Evolutionary conservation across 495 filamentous ascomycete genomes (phyloP).

Genomic region (Gamarada debralockiae): DNA sequence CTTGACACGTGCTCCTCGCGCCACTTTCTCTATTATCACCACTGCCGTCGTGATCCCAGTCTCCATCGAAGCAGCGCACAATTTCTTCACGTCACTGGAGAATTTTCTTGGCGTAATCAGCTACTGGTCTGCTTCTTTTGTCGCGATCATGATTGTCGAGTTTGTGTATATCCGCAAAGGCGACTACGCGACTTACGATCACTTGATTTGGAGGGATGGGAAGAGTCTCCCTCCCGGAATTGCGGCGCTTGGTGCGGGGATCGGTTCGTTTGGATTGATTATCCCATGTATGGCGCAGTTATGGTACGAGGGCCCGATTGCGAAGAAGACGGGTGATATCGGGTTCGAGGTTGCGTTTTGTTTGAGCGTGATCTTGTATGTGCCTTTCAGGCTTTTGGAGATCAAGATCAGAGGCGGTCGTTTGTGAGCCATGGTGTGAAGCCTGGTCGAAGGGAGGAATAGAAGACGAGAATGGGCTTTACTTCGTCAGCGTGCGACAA

Average conservation of each 20-base stretch:
- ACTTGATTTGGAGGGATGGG: slow-evolving; percentile 45
- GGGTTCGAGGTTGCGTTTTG: slow-evolving; percentile 55
- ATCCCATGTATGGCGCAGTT: slow-evolving; percentile 41
- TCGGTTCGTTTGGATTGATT: slow-evolving; percentile 42
- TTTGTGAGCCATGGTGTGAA: too few relatives aligned
- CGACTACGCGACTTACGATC: slow-evolving; percentile 37
- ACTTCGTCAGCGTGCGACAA: too few relatives aligned
- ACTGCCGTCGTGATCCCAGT: slow-evolving; percentile 33
- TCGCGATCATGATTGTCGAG: slow-evolving; percentile 52
- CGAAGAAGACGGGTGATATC: slow-evolving; percentile 51
- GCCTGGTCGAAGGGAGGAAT: too few relatives aligned
- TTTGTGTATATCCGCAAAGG: slow-evolving; percentile 54
- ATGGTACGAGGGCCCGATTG: slow-evolving; percentile 43
- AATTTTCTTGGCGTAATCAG: slow-evolving; percentile 53
- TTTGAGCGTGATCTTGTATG: slow-evolving; percentile 42
- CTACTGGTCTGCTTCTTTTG: slow-evolving; percentile 54
- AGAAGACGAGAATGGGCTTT: too few relatives aligned
- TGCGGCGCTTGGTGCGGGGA: slow-evolving; percentile 43
- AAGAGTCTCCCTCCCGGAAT: slow-evolving; percentile 39
- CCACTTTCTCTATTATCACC: slow-evolving; percentile 37
- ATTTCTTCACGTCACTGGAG: slow-evolving; percentile 38
- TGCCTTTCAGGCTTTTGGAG: slow-evolving; percentile 37
- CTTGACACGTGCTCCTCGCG: slow-evolving; percentile 30
- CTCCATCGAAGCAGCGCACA: slow-evolving; percentile 35
- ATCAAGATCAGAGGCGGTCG: slow-evolving; percentile 8